Conservation (phyloP, 208 protist species). For the Trichomonas gallinae region DNA sequence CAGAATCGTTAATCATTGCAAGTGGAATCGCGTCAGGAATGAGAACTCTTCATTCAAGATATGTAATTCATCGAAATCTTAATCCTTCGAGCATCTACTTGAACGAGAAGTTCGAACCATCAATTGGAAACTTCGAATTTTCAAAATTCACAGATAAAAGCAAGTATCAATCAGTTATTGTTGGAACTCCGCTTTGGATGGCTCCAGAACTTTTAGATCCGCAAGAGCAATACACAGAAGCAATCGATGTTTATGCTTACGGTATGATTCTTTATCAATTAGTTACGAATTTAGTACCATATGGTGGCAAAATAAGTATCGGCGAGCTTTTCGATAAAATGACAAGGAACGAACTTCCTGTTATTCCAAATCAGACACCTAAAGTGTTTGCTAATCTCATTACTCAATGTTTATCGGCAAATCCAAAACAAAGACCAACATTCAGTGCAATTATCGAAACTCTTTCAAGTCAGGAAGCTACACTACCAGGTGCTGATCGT, state of each 20-base stretch:
- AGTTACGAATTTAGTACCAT: not conserved
- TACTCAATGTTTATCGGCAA: not conserved
- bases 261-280: not conserved
- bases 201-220: not conserved
- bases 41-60: not conserved
- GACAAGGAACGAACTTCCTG: not conserved
- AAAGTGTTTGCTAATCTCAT: not conserved
- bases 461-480: not conserved
- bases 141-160: not conserved
- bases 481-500: not conserved
- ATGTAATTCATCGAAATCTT: not conserved
- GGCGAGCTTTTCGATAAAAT: not conserved
- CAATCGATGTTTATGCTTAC: not conserved
- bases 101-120: not conserved
- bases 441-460: not conserved
- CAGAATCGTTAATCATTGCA: not conserved
- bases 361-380: not conserved
- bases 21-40: not conserved
- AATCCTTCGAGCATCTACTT: not conserved
- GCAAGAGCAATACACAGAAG: not conserved
- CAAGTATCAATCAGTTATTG: not conserved
- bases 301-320: not conserved
- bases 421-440: not conserved
- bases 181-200: slow-evolving; percentile 9
- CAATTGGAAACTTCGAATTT: not conserved